Conservation (phyloP, 202 grass and related monocot species). For the Schoenoplectus triqueter region DNA sequence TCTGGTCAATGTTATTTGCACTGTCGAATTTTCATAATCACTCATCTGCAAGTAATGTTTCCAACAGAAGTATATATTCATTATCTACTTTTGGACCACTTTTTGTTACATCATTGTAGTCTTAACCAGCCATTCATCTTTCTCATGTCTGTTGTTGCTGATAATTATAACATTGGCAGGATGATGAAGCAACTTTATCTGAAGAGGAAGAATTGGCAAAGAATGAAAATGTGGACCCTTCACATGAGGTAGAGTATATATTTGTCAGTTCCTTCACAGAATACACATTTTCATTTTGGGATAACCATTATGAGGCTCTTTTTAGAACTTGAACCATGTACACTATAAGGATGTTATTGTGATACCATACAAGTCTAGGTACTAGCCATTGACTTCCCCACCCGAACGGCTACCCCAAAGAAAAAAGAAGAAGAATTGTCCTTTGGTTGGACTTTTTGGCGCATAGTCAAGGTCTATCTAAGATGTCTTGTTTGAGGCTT, state of each 20-base stretch:
- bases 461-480: neutral
- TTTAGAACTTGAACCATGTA: neutral
- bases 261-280: constrained; percentile 19
- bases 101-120: neutral
- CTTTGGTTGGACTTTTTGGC: neutral
- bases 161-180: constrained; percentile 47
- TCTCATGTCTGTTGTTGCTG: neutral
- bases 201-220: constrained; percentile 97
- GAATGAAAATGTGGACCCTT: constrained; percentile 62
- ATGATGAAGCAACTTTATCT: constrained; percentile 92
- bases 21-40: neutral
- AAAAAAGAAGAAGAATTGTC: no score
- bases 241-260: constrained; percentile 60
- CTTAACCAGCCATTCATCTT: neutral
- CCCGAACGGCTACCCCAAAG: no score
- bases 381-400: neutral
- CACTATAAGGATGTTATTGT: neutral
- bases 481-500: constrained; percentile 5
- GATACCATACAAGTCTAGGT: neutral
- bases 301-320: neutral
- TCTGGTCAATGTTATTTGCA: neutral
- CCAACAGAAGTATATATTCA: neutral
- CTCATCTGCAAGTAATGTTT: constrained; percentile 16
- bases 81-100: neutral
- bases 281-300: constrained; percentile 18